A percentile compares a stretch with the other conserved stretches of the same genome.
Conservation (phyloP, 2,329 filamentous ascomycete species). For the Ophiocordyceps camponoti-leonardi region DNA sequence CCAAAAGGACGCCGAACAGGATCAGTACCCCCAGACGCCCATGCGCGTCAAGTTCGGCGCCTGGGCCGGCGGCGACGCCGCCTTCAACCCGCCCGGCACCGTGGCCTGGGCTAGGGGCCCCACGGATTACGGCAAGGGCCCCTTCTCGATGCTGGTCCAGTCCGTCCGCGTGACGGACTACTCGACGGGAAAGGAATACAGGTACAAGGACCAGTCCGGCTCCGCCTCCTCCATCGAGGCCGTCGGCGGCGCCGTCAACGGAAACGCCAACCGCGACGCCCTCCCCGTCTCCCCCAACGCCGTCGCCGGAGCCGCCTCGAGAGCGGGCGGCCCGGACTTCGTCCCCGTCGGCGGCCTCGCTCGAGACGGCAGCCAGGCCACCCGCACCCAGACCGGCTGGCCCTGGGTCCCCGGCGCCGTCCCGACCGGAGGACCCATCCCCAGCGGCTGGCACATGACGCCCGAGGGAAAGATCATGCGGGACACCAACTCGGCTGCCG, state of each 20-base stretch:
- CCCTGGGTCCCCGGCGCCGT: slow-evolving; percentile 47
- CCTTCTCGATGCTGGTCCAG: slow-evolving; percentile 55
- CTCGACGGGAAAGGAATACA: slow-evolving; percentile 75
- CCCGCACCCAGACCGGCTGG: slow-evolving; percentile 42
- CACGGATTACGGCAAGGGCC: slow-evolving; percentile 39
- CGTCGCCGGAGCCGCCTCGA: slow-evolving; percentile 39
- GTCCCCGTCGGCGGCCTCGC: slow-evolving; percentile 57
- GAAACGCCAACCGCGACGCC: slow-evolving; percentile 34
- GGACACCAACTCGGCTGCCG: slow-evolving; percentile 28
- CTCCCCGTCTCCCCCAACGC: slow-evolving; percentile 31
- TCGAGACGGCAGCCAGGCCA: slow-evolving; percentile 32
- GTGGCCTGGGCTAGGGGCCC: slow-evolving; percentile 60
- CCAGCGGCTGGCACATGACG: slow-evolving; percentile 67
- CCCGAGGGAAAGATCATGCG: slow-evolving; percentile 65
- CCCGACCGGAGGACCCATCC: slow-evolving; percentile 40
- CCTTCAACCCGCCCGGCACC: slow-evolving; percentile 64
- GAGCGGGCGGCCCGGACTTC: slow-evolving; percentile 36
- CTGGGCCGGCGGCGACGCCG: slow-evolving; percentile 42
- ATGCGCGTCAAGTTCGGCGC: slow-evolving; percentile 54
- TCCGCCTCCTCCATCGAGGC: slow-evolving; percentile 69
- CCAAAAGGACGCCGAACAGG: slow-evolving; percentile 46
- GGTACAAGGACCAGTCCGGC: slow-evolving; percentile 63
- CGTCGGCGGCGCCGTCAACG: slow-evolving; percentile 61
- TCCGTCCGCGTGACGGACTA: slow-evolving; percentile 72
- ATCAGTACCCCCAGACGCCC: slow-evolving; percentile 68